Base-by-base conservation (phyloP, 345 rosid species). In the Psidium friedrichsthalianum region DNA sequence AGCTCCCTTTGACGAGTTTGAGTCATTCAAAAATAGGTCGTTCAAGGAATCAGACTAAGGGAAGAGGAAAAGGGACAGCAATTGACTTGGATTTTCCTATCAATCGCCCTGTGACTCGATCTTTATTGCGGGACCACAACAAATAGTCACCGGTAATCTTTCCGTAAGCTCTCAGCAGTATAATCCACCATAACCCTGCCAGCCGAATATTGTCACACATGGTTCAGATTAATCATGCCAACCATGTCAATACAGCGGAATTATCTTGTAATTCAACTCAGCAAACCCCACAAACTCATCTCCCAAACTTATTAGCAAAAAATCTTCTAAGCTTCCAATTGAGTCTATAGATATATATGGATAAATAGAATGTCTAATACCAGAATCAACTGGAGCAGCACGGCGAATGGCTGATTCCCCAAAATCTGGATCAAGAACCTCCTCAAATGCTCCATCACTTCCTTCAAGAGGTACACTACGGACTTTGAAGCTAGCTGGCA, bases 401-500 rank as follows among this genome's bases (percentile, higher is more conserved):
- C 99, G 99, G 51, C 98, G 98, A 88, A 96, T 96, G 86, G 99
- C 98, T 18, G 98, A 90, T 94, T 93, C 99, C 74, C 98, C 99
- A 87, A 96, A 96, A 90, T 95, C 99, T 87, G 99, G 95, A 90
- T 96, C 98, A 86, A 96, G 88, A 89, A 90, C 94, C 87, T 96
- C 99, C 88, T 95, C 98, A 86, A 88, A 89, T 59, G 92, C 93
- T 83, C 93, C 95, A 83, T 89, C 88, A 56, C 74, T 88, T 85
- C 96, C 96, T 49, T 94, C 98, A 69, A 91, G 90, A 85, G 98
- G 95, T 42, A 85, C 92, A 61, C 88, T 90, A 87, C 89, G 90
- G 88, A 96, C 98, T 92, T 95, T 96, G 87, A 96, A 96, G 89
- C 98, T 96, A 86, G 99, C 98, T 21, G 98, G 99, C 99, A 96